A percentile compares a stretch with the other conserved stretches of the same genome.
These are phyloP conservation scores for Ceratobasidium sp. DNA, from an alignment of 1,284 basidiomycete species.

Conservation along the genomic window DNA sequence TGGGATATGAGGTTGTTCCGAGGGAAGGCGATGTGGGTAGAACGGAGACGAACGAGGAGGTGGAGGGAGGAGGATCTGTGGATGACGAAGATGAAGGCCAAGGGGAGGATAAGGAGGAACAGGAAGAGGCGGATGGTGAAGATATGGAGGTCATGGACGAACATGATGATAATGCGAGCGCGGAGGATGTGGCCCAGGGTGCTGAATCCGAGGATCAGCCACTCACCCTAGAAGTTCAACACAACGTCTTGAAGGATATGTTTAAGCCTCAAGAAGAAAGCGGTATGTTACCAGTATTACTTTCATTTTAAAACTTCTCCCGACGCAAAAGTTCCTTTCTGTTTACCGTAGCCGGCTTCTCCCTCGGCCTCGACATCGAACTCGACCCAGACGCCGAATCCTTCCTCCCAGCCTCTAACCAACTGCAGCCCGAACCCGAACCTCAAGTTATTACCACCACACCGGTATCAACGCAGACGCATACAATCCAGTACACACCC, in stretches of 20 bases:
- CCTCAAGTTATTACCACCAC: background rate
- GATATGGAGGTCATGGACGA: constrained; percentile 22
- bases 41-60: too few relatives aligned
- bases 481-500: constrained; percentile 31
- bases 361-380: constrained; percentile 38
- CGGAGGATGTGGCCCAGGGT: constrained; percentile 5
- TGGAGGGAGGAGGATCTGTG: too few relatives aligned
- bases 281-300: constrained; percentile 41
- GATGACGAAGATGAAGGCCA: too few relatives aligned
- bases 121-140: background rate
- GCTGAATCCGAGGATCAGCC: constrained; percentile 42
- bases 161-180: background rate
- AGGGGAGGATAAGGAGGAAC: too few relatives aligned
- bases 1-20: constrained; percentile 43
- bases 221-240: constrained; percentile 21
- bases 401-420: constrained; percentile 35
- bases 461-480: background rate
- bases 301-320: background rate
- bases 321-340: too few relatives aligned
- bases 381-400: constrained; percentile 43
- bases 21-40: constrained; percentile 22
- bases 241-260: constrained; percentile 46
- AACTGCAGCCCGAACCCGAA: constrained; percentile 23
- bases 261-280: constrained; percentile 47
- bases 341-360: too few relatives aligned